Base-by-base conservation (phyloP, 768 basidiomycete genomes). In the Phaffia tasmanica region DNA sequence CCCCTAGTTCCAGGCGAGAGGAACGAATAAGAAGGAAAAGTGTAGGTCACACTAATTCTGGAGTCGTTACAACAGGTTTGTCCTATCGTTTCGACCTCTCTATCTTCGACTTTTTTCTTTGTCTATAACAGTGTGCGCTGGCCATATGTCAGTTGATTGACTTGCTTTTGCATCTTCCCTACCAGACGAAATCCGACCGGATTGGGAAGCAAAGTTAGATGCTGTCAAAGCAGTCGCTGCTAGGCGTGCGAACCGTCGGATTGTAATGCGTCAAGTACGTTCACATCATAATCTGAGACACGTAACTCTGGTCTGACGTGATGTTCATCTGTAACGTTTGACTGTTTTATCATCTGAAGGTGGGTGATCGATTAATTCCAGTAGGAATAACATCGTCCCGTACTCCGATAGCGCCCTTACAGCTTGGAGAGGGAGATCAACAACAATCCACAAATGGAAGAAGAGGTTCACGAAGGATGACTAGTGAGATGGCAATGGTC, bases 131-230 rank as follows among this genome's bases (percentile, higher is more conserved):
- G n/a, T 14, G 19, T 42, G 57, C 57, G 54, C 47, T 51, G 21
- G 50, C 70, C 62, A 65, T 71, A 57, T 1, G 25, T 16, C 30
- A 15, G 25, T 42, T 60, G 30, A 55, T 1, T 18, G 0, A 14
- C 18, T 29, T 53, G 57, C 48, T 50, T 15, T 19, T 56, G 61
- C 11, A 11, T 16, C 18, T 4, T 23, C 11, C 7, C 59, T 72
- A 62, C 23, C 70, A 94, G 95, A 99, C 79, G 86, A 91, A 77
- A 92, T 98, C 68, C 87, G 92, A 62, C 94, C 95, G 1, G 94
- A 98, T 76, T 98, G 95, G 95, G 93, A 98, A 79, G 83, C 86
- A 53, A 97, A 98, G 77, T 78, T 98, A 49, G 91, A 89, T 57
- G 86, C 91, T 48, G 90, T 98, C 54, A 86, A 88, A 66, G 94